Evolutionary conservation across 2,329 filamentous ascomycete species (phyloP).

Genomic region (Colletotrichum caudatum): DNA sequence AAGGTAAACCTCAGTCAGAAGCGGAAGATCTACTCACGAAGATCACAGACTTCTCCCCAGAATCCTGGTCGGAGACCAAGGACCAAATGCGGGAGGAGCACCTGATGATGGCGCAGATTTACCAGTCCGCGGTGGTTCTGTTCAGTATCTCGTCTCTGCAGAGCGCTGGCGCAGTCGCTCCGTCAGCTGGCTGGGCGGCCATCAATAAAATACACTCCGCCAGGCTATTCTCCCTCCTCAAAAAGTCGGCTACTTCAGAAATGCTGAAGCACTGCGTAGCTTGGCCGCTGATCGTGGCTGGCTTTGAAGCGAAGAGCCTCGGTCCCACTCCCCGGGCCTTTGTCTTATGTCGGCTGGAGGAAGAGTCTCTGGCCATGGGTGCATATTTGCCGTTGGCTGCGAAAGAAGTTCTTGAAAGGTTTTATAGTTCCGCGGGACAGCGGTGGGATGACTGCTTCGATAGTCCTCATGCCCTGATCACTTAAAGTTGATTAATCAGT

Average conservation of each 20-base stretch:
- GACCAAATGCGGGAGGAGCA: conserved; percentile 21
- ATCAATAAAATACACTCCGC: conserved; percentile 32
- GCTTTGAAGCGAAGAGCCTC: conserved; percentile 18
- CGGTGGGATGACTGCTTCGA: conserved; percentile 36
- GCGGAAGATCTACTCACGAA: conserved; percentile 20
- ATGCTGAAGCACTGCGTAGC: conserved; percentile 5
- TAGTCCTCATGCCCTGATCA: conserved; percentile 13
- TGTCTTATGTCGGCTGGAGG: neutral
- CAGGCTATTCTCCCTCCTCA: conserved; percentile 43
- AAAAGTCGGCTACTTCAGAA: neutral
- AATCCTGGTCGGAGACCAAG: conserved; percentile 47
- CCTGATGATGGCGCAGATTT: conserved; percentile 44
- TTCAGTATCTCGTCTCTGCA: conserved; percentile 54
- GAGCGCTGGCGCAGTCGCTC: conserved; percentile 48
- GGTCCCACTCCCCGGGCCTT: neutral
- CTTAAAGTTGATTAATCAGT: neutral
- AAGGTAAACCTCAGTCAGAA: conserved; percentile 11
- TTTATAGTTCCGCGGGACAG: conserved; percentile 6
- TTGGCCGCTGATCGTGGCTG: conserved; percentile 30
- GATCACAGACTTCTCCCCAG: conserved; percentile 48
- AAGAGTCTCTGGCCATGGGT: neutral
- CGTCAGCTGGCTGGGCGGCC: conserved; percentile 31
- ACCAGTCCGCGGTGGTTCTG: conserved; percentile 49
- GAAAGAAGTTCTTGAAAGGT: conserved; percentile 16
- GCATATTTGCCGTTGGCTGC: conserved; percentile 12